Percentiles rank a stretch among this genome's conserved stretches.
Conservation (phyloP, 139 green algal species). For the Micractinium conductrix region DNA sequence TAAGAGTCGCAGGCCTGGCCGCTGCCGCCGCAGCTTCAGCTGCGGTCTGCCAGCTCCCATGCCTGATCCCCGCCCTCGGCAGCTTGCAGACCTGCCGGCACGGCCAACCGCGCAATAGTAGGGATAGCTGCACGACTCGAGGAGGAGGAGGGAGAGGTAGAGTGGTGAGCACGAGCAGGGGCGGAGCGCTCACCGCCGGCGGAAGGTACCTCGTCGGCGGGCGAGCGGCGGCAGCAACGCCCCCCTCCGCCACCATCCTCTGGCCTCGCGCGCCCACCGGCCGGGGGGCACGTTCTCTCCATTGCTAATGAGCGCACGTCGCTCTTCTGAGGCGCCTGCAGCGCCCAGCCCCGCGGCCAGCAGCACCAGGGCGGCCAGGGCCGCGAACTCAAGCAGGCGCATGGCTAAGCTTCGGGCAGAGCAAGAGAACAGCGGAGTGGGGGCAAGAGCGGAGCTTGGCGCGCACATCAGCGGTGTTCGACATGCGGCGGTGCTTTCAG, state of each 20-base stretch:
- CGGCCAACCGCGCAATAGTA: slow-evolving; percentile 9
- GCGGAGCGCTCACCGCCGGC: not conserved
- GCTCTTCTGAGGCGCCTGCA: not conserved
- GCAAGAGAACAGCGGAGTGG: no score
- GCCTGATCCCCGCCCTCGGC: no score
- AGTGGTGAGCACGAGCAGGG: not conserved
- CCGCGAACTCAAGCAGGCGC: not conserved
- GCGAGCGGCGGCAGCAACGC: not conserved
- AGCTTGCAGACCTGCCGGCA: no score
- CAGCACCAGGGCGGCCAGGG: not conserved
- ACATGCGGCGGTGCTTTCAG: no score
- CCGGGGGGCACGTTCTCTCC: not conserved
- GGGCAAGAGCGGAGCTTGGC: no score
- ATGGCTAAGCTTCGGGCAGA: no score
- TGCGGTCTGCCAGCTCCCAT: no score
- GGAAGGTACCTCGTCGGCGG: not conserved
- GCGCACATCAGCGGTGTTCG: no score
- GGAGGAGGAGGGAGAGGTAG: not conserved
- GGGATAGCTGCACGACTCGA: not conserved
- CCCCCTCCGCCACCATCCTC: not conserved
- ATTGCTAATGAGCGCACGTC: slow-evolving; percentile 8
- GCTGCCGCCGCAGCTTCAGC: no score
- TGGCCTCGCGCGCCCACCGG: not conserved
- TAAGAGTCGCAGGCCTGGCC: no score
- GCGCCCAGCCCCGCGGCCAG: not conserved